These are phyloP conservation scores for Leccinum broughii DNA, from an alignment of 768 basidiomycete species.

Conservation along the genomic window DNA sequence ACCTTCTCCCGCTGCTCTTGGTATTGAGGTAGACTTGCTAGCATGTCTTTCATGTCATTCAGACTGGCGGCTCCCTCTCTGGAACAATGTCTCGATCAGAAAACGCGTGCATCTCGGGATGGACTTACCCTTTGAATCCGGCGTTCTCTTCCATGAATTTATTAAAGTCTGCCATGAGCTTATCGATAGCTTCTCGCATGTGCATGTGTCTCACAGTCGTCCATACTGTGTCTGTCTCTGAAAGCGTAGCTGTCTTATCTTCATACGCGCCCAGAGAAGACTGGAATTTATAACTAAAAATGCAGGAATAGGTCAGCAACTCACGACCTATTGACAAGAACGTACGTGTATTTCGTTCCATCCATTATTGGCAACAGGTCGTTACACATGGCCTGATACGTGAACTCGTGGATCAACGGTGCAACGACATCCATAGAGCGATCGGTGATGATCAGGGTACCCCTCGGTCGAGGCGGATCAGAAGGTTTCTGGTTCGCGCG, in stretches of 20 bases:
- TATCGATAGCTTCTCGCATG: slow-evolving; percentile 98
- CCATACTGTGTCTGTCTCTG: slow-evolving; percentile 90
- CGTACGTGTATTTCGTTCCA: slow-evolving; percentile 84
- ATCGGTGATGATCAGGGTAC: slow-evolving; percentile 89
- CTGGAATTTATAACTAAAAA: slow-evolving; percentile 85
- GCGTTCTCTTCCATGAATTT: slow-evolving; percentile 93
- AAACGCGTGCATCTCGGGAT: slow-evolving; percentile 5
- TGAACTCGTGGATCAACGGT: slow-evolving; percentile 95
- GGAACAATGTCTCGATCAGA: slow-evolving; percentile 6
- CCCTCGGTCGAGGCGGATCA: slow-evolving; percentile 65
- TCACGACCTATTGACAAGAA: slow-evolving; percentile 21
- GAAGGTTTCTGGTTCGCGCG: slow-evolving; percentile 44
- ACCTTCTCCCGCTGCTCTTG: slow-evolving; percentile 96
- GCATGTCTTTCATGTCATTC: slow-evolving; percentile 99
- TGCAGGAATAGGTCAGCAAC: not conserved
- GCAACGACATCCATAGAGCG: slow-evolving; percentile 93
- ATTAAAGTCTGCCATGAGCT: slow-evolving; percentile 94
- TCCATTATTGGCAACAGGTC: slow-evolving; percentile 89
- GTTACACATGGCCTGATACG: slow-evolving; percentile 98
- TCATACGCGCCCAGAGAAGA: slow-evolving; percentile 84
- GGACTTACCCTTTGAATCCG: slow-evolving; percentile 81
- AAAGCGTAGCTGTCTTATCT: slow-evolving; percentile 83
- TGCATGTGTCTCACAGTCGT: slow-evolving; percentile 93
- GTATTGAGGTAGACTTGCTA: slow-evolving; percentile 91
- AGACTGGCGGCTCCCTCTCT: slow-evolving; percentile 83